A percentile compares a stretch with the other conserved stretches of the same genome.
These are phyloP conservation scores for Hymenoscyphus fraxineus DNA, from an alignment of 2,329 filamentous ascomycete species.

Conservation along the genomic window DNA sequence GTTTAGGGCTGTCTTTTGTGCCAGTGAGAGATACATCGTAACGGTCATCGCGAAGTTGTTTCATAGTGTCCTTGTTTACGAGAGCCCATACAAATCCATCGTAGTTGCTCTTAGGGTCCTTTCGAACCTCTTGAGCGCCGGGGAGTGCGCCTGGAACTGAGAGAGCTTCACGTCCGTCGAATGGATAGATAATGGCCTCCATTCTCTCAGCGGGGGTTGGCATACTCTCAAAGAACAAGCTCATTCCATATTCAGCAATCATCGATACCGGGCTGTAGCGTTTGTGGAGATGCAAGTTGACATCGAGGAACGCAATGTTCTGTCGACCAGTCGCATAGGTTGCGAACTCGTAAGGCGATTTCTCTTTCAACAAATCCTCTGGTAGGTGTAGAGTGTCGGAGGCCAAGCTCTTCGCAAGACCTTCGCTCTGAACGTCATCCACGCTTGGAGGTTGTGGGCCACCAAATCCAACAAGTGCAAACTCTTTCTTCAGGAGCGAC, in stretches of 20 bases:
- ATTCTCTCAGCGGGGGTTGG: conserved; percentile 65
- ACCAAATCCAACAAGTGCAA: conserved; percentile 79
- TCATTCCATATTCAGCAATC: conserved; percentile 62
- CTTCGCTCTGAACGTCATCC: conserved; percentile 43
- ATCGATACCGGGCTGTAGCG: conserved; percentile 31
- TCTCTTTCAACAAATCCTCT: conserved; percentile 72
- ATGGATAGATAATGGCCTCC: conserved; percentile 78
- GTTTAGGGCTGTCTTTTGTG: conserved; percentile 88
- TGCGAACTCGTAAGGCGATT: conserved; percentile 78
- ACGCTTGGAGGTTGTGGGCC: conserved; percentile 46
- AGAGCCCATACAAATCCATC: conserved; percentile 94
- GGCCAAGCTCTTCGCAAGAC: conserved; percentile 38
- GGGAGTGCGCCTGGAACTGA: conserved; percentile 64
- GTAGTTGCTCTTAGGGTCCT: conserved; percentile 63
- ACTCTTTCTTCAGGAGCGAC: conserved; percentile 72
- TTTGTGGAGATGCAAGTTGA: conserved; percentile 44
- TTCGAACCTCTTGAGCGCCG: conserved; percentile 53
- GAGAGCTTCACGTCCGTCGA: conserved; percentile 84
- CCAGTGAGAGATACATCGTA: conserved; percentile 91
- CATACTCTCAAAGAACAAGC: conserved; percentile 78
- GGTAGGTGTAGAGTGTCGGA: conserved; percentile 39
- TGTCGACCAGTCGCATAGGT: conserved; percentile 87
- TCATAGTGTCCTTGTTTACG: conserved; percentile 94
- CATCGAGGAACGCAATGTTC: conserved; percentile 87
- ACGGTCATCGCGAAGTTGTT: conserved; percentile 80